Conservation (phyloP, 257 asterid species). For the Parsonsia alboflavescens region DNA sequence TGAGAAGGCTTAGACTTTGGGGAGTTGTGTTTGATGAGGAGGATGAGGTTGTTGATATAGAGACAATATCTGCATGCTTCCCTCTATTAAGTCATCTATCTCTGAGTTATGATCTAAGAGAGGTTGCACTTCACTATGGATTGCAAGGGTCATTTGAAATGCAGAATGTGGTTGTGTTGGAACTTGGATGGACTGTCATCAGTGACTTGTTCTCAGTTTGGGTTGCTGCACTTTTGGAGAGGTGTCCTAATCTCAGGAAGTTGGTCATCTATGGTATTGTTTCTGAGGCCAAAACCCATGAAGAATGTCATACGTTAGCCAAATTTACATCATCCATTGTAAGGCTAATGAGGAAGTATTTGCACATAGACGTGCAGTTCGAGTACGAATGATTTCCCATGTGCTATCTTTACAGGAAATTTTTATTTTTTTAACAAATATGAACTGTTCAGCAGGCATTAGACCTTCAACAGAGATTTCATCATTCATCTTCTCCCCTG, state of each 20-base stretch:
- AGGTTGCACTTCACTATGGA: slow-evolving; percentile 63
- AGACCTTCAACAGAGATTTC: slow-evolving; percentile 11
- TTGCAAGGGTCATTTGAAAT: slow-evolving; percentile 61
- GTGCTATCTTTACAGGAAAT: background rate
- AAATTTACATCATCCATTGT: slow-evolving; percentile 67
- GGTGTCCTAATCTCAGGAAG: slow-evolving; percentile 67
- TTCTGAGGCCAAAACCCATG: slow-evolving; percentile 83
- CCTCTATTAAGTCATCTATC: slow-evolving; percentile 68
- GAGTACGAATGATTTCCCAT: slow-evolving; percentile 51
- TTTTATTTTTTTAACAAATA: background rate
- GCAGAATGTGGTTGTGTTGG: slow-evolving; percentile 70
- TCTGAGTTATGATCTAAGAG: slow-evolving; percentile 70
- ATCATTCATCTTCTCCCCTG: slow-evolving; percentile 12
- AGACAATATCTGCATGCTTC: slow-evolving; percentile 75
- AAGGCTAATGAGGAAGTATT: slow-evolving; percentile 65
- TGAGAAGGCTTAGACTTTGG: slow-evolving; percentile 81
- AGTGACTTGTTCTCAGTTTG: slow-evolving; percentile 63
- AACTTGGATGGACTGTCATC: slow-evolving; percentile 87
- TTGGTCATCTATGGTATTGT: slow-evolving; percentile 77
- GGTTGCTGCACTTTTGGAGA: slow-evolving; percentile 73
- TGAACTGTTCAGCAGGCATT: slow-evolving; percentile 9
- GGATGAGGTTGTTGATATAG: slow-evolving; percentile 84
- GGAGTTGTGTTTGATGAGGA: slow-evolving; percentile 89
- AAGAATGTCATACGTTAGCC: slow-evolving; percentile 74
- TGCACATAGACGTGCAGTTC: slow-evolving; percentile 69